Conservation (phyloP, 331 rosid genomes). For the Prunus yedoensis region DNA sequence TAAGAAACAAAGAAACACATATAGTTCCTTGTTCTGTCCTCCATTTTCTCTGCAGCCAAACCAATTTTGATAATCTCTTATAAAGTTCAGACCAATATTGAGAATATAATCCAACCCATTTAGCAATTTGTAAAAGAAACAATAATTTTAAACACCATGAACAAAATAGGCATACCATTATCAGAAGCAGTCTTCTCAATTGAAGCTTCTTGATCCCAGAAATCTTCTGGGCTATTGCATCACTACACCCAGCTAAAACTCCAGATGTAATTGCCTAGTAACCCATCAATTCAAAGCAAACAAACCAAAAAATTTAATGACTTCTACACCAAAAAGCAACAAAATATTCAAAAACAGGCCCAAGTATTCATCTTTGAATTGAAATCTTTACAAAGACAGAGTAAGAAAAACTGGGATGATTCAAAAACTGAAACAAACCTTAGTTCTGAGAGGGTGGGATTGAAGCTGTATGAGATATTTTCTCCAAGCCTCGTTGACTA, state of each 20-base stretch:
- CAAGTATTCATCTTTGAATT: neutral
- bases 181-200: slow-evolving; percentile 67
- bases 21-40: neutral
- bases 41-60: neutral
- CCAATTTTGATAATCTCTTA: neutral
- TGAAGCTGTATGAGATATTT: slow-evolving; percentile 76
- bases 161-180: slow-evolving; percentile 48
- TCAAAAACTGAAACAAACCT: slow-evolving; percentile 43
- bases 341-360: neutral
- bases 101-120: neutral
- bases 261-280: slow-evolving; percentile 82
- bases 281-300: slow-evolving; percentile 15
- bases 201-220: slow-evolving; percentile 88
- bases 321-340: neutral
- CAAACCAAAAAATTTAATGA: neutral
- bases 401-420: neutral
- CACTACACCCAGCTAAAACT: slow-evolving; percentile 77
- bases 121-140: neutral
- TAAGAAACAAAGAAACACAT: neutral
- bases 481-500: slow-evolving; percentile 56
- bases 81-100: neutral
- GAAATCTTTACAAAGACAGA: neutral
- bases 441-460: slow-evolving; percentile 84
- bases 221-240: slow-evolving; percentile 81
- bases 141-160: neutral